Conservation (phyloP, 208 protist species). For the Trypanosoma mega region DNA sequence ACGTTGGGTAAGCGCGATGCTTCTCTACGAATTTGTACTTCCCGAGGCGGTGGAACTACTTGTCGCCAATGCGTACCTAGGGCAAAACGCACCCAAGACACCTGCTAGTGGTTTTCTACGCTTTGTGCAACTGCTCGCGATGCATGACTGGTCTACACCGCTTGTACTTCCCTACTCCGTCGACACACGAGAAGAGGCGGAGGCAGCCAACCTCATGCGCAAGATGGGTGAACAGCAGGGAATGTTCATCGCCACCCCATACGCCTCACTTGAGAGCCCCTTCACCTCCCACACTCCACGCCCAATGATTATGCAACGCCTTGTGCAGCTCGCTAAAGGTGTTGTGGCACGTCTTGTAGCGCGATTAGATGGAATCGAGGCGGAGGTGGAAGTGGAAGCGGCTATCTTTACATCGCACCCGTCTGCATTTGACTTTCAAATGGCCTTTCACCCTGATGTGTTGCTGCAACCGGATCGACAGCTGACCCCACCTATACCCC, state of each 20-base stretch:
- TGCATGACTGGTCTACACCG: conserved; percentile 71
- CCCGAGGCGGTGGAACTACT: conserved; percentile 84
- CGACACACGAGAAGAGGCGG: conserved; percentile 40
- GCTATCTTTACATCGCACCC: conserved; percentile 54
- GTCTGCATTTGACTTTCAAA: conserved; percentile 62
- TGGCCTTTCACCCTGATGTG: conserved; percentile 72
- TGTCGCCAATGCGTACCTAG: conserved; percentile 75
- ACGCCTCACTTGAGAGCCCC: conserved; percentile 68
- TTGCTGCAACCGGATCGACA: conserved; percentile 68
- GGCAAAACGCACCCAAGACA: conserved; percentile 47
- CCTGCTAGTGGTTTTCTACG: conserved; percentile 70
- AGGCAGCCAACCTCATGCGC: conserved; percentile 49
- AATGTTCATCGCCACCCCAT: conserved; percentile 84
- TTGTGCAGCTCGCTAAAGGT: conserved; percentile 72
- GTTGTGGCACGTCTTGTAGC: conserved; percentile 45
- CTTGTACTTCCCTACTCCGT: conserved; percentile 74
- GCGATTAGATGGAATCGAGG: conserved; percentile 25
- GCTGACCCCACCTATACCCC: conserved; percentile 28
- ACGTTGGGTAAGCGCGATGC: conserved; percentile 81
- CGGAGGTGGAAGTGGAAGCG: conserved; percentile 28
- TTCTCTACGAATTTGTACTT: conserved; percentile 76
- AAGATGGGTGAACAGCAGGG: conserved; percentile 60
- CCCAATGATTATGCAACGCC: conserved; percentile 77
- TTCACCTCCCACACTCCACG: conserved; percentile 82
- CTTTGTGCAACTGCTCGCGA: conserved; percentile 76